These are phyloP conservation scores for Setaria viridis DNA, from an alignment of 202 grass and related monocot species.

Conservation along the genomic window DNA sequence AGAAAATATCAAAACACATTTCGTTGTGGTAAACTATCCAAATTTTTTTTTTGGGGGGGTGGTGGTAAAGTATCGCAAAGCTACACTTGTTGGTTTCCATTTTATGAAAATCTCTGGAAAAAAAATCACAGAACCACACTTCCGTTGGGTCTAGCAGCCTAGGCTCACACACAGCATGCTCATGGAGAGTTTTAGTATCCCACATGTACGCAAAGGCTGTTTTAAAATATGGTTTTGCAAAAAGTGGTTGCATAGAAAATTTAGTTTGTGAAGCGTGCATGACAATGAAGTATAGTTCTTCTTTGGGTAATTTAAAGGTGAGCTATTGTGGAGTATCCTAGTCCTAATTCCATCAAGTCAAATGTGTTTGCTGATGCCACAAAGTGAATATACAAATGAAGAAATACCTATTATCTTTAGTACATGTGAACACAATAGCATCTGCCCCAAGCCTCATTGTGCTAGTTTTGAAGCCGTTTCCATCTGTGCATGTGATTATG, in stretches of 20 bases:
- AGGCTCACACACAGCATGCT: not conserved
- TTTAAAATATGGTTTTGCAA: too few relatives aligned
- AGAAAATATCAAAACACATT: not conserved
- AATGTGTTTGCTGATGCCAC: conserved; percentile 28
- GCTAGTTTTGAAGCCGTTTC: conserved; percentile 96
- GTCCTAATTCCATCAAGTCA: not conserved
- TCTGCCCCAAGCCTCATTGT: conserved; percentile 89
- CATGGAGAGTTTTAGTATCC: not conserved
- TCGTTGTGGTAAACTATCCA: not conserved
- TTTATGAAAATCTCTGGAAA: not conserved
- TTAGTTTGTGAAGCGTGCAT: too few relatives aligned
- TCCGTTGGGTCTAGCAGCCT: not conserved
- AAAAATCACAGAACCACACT: not conserved
- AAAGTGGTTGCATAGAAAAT: too few relatives aligned
- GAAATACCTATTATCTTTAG: conserved; percentile 56
- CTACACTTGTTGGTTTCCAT: not conserved
- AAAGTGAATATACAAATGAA: conserved; percentile 5
- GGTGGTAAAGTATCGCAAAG: not conserved
- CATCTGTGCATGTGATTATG: conserved; percentile 60
- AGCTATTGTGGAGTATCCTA: not conserved
- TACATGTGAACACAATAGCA: conserved; percentile 80
- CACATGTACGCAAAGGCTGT: not conserved
- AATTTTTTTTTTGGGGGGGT: not conserved
- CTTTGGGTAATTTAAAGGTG: not conserved
- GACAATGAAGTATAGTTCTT: not conserved